phyloP scores from a whole-genome alignment of 1,284 basidiomycete genomes.

The Filobasidium uniguttulatum region DNA sequence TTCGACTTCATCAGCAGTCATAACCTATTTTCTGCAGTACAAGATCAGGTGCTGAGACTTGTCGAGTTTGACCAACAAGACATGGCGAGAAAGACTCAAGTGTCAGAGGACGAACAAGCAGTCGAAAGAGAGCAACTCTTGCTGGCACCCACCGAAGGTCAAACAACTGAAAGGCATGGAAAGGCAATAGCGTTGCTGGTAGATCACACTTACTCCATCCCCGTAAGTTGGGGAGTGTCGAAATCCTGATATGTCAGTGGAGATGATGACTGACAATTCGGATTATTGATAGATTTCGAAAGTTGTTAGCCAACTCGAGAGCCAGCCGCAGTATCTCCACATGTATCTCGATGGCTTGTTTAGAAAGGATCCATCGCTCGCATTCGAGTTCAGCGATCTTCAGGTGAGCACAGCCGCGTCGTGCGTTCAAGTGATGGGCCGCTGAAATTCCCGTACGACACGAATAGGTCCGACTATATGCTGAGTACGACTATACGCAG shows the following conservation, averaged over 20 bases:
- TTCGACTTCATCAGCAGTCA: constrained; percentile 90
- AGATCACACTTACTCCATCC: constrained; percentile 90
- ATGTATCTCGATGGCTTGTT: constrained; percentile 86
- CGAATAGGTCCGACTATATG: constrained; percentile 71
- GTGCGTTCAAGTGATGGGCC: too few relatives aligned
- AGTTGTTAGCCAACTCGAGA: constrained; percentile 74
- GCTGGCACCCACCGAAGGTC: constrained; percentile 6
- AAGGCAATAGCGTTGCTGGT: constrained; percentile 77
- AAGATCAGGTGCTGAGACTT: constrained; percentile 79
- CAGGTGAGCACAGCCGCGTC: too few relatives aligned
- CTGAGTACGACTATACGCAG: constrained; percentile 63
- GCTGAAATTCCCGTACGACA: too few relatives aligned
- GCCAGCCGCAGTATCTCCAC: constrained; percentile 69
- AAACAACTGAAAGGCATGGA: constrained; percentile 34
- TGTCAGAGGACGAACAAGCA: constrained; percentile 11
- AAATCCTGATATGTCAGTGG: not conserved
- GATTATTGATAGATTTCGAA: constrained; percentile 50
- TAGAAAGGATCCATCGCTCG: constrained; percentile 68
- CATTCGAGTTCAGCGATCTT: constrained; percentile 66
- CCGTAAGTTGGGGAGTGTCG: constrained; percentile 43
- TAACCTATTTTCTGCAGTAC: constrained; percentile 87
- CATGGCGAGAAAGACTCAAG: constrained; percentile 44
- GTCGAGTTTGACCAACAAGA: constrained; percentile 91
- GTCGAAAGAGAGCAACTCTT: constrained; percentile 14
- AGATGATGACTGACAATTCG: not conserved